Percentiles rank a stretch among this genome's conserved stretches.
Conservation (phyloP, 169 alveolate genomes). For the Eimeria maxima region DNA sequence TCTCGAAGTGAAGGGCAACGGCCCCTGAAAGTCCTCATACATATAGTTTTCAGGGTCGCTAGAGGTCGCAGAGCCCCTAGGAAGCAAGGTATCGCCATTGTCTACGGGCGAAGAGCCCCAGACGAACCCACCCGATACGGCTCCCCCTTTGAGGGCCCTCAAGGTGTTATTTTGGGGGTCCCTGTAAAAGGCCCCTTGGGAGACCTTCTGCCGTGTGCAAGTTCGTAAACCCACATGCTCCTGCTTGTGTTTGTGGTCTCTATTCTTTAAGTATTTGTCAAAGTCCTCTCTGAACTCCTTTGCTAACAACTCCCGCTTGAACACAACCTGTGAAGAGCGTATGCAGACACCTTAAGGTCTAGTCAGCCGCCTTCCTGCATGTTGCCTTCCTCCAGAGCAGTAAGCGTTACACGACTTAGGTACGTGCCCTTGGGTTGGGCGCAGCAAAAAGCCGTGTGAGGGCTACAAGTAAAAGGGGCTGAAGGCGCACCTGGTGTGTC, state of each 20-base stretch:
- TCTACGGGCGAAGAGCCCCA: background rate
- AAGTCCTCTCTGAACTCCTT: slow-evolving; percentile 28
- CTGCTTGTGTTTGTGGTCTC: background rate
- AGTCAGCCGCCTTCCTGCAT: background rate
- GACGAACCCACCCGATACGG: background rate
- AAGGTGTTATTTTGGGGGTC: background rate
- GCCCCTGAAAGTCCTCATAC: background rate
- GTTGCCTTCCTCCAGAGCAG: background rate
- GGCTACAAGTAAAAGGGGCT: background rate
- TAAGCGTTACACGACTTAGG: background rate
- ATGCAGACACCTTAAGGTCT: background rate
- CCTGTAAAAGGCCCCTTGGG: background rate
- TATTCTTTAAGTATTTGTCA: background rate
- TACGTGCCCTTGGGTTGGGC: background rate
- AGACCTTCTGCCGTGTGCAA: background rate
- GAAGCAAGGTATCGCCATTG: background rate
- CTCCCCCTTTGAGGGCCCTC: background rate
- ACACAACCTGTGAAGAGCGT: background rate
- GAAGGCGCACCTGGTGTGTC: slow-evolving; percentile 19
- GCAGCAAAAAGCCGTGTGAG: background rate
- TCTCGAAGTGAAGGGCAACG: background rate
- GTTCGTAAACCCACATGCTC: no score
- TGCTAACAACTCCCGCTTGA: background rate
- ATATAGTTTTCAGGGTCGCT: background rate
- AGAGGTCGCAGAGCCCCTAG: background rate